phyloP scores from a whole-genome alignment of 257 asterid genomes.

The Nicotiana undulata region DNA sequence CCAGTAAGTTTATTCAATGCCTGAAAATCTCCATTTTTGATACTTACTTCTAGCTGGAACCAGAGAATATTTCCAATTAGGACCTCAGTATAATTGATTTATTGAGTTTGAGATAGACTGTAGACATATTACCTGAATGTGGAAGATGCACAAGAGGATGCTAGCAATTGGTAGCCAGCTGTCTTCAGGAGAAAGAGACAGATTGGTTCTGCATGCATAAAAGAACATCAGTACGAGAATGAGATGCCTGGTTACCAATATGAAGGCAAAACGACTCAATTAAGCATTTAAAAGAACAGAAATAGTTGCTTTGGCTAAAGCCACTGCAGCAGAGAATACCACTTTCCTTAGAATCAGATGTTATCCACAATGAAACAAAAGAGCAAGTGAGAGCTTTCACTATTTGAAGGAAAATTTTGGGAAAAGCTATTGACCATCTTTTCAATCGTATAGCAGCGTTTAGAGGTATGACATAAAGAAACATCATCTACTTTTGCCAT shows the following conservation, averaged over 20 bases:
- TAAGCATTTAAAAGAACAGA: background rate
- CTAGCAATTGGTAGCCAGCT: constrained; percentile 97
- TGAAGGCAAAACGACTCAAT: background rate
- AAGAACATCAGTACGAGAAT: background rate
- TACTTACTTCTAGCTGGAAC: constrained; percentile 77
- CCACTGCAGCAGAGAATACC: background rate
- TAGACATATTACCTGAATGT: constrained; percentile 59
- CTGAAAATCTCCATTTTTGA: constrained; percentile 62
- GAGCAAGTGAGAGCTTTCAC: background rate
- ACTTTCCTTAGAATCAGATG: background rate
- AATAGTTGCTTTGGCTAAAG: background rate
- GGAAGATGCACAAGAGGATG: constrained; percentile 78
- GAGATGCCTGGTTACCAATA: background rate
- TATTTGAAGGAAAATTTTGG: background rate
- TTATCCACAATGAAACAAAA: background rate
- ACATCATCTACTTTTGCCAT: background rate
- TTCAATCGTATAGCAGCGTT: background rate
- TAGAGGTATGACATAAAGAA: background rate
- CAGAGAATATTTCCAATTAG: constrained; percentile 15
- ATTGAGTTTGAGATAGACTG: background rate
- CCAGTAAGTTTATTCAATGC: constrained; percentile 47
- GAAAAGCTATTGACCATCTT: background rate
- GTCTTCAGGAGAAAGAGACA: constrained; percentile 88
- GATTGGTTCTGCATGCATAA: constrained; percentile 44
- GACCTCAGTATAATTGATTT: constrained; percentile 3